phyloP scores from a whole-genome alignment of 2,329 filamentous ascomycete genomes.

The Talaromyces sp. region DNA sequence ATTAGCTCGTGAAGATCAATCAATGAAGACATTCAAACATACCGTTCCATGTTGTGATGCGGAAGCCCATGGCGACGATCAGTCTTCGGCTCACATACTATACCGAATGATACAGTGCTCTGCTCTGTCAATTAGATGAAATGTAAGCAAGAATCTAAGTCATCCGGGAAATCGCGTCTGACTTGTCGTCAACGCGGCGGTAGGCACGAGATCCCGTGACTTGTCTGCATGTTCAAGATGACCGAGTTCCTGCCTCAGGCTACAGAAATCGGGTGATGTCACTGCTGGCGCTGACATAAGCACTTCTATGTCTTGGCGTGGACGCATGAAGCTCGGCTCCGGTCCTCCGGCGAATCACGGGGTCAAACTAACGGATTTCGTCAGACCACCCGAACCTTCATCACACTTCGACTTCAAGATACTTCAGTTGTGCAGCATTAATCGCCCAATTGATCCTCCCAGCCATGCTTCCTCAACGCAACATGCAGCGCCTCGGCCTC shows the following conservation, averaged over 20 bases:
- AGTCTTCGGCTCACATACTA: constrained; percentile 2
- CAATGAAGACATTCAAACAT: constrained; percentile 26
- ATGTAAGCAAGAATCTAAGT: neutral
- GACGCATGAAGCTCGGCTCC: constrained; percentile 8
- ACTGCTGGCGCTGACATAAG: constrained; percentile 26
- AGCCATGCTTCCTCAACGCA: constrained; percentile 64
- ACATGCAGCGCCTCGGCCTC: constrained; percentile 59
- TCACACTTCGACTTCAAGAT: constrained; percentile 12
- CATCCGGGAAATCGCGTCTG: neutral
- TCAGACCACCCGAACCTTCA: constrained; percentile 24
- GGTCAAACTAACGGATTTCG: constrained; percentile 27
- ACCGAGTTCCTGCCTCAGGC: neutral
- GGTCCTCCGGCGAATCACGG: constrained; percentile 28
- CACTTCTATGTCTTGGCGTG: neutral
- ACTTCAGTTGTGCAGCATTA: neutral
- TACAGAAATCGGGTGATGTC: constrained; percentile 22
- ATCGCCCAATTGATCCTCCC: constrained; percentile 22
- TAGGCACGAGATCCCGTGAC: constrained; percentile 8
- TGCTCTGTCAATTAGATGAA: neutral
- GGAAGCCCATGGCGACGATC: constrained; percentile 59
- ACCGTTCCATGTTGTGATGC: constrained; percentile 88
- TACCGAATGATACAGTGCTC: neutral
- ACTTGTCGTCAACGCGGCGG: constrained; percentile 3
- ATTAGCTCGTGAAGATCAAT: neutral
- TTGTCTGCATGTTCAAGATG: neutral